These are phyloP conservation scores for Tylopilus felleus DNA, from an alignment of 768 basidiomycete species.

Conservation along the genomic window DNA sequence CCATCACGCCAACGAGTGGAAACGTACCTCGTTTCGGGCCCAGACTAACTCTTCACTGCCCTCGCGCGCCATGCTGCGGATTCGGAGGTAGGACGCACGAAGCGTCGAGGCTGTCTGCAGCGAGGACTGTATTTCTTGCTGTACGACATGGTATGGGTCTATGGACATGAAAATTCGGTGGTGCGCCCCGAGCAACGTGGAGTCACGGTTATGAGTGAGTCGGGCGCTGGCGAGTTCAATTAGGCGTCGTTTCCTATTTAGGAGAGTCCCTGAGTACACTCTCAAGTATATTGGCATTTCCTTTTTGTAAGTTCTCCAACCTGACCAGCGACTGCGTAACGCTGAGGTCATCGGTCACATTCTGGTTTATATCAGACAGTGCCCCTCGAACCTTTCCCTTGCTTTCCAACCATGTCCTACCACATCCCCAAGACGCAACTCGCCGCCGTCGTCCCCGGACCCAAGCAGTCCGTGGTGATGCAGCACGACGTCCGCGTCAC, in stretches of 20 bases:
- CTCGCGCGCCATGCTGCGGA: constrained; percentile 66
- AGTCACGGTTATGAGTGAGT: too few species aligned
- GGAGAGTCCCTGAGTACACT: too few species aligned
- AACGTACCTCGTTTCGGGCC: constrained; percentile 70
- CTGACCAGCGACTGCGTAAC: too few species aligned
- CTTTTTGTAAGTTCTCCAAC: too few species aligned
- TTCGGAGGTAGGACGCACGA: constrained; percentile 72
- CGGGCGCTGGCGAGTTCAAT: too few species aligned
- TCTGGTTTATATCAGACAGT: too few species aligned
- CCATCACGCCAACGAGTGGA: not conserved
- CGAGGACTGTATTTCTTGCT: constrained; percentile 76
- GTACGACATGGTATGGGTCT: constrained; percentile 87
- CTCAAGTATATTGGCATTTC: too few species aligned
- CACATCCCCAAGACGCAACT: constrained; percentile 41
- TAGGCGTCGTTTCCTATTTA: too few species aligned
- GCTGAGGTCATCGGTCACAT: not conserved
- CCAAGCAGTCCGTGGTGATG: constrained; percentile 32
- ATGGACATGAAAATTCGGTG: constrained; percentile 46
- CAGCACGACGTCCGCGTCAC: constrained; percentile 52
- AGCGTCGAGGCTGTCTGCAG: constrained; percentile 69
- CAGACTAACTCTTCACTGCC: constrained; percentile 79
- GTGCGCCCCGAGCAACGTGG: not conserved
- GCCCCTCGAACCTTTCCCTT: not conserved
- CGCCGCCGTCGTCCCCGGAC: constrained; percentile 38
- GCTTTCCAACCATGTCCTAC: not conserved